Evolutionary conservation across 2,329 filamentous ascomycete genomes (phyloP), one percentile per base, ranked within the genome.

Genomic region (Calonectria pseudoturangicola): DNA sequence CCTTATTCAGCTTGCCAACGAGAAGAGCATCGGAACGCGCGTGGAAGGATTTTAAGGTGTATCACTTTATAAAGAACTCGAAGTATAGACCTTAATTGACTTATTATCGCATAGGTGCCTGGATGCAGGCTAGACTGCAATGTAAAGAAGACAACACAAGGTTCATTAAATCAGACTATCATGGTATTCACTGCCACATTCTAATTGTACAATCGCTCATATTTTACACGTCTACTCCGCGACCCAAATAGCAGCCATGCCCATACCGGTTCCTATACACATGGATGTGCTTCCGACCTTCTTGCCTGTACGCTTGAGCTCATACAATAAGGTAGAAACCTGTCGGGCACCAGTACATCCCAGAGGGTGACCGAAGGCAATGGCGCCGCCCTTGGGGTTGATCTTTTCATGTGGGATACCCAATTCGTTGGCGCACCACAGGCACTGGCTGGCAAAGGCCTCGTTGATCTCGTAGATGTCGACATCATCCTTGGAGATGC

Each of bases 401-500:
- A 99, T 92, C 91, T 98, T 98, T 77, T 94, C 93, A 73, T 89
- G 83, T 66, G 95, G 94, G 33, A 99, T 86, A 54, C 93, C 93
- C 27, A 99, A 91, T 88, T 98, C 93, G 81, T 97, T 94, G 75
- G 94, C 92, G 85, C 95, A 98, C 94, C 94, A 98, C 77, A 98
- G 85, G 85, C 95, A 98, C 89, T 98, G 96, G 75, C 92, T 94
- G 39, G 97, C 97, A 84, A 99, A 99, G 1, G 97, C 97, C 90
- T 99, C 97, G 88, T 99, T 99, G 90, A 99, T 98, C 91, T 99
- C 97, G 82, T 91, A 98, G 82, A 98, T 96, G 83, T 98, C 97
- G 36, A 99, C 95, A 78, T 98, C 96, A 70, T 98, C 93, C 85
- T 93, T 95, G 83, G 88, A 89, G 79, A 99, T 92, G 73, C 96